These are phyloP conservation scores for Stagonosporopsis chrysanthemi DNA, from an alignment of 2,329 filamentous ascomycete species.

Conservation along the genomic window DNA sequence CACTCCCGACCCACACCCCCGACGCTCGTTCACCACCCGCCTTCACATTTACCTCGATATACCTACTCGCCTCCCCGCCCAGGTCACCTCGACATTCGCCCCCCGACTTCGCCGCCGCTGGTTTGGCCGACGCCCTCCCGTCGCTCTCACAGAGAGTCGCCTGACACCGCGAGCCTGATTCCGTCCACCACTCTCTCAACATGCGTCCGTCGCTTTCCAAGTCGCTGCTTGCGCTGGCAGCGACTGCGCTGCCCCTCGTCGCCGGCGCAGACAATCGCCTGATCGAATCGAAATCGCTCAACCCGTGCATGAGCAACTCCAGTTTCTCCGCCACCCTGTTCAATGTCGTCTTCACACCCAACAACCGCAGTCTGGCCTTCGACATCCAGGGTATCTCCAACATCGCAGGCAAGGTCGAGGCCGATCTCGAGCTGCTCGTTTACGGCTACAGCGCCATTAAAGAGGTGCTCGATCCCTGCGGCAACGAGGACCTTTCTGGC, in stretches of 20 bases:
- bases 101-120: slow-evolving; percentile 38
- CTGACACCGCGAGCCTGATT: slow-evolving; percentile 20
- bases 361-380: slow-evolving; percentile 75
- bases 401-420: slow-evolving; percentile 81
- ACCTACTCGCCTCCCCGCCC: slow-evolving; percentile 12
- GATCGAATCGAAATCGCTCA: slow-evolving; percentile 83
- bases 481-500: slow-evolving; percentile 68
- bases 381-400: slow-evolving; percentile 83
- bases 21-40: slow-evolving; percentile 36
- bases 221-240: slow-evolving; percentile 46
- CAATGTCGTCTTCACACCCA: slow-evolving; percentile 80
- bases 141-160: slow-evolving; percentile 39
- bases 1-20: slow-evolving; percentile 24
- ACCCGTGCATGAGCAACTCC: slow-evolving; percentile 82
- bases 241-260: slow-evolving; percentile 55
- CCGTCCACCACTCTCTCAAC: slow-evolving; percentile 26
- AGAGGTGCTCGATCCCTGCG: slow-evolving; percentile 77
- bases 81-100: slow-evolving; percentile 19
- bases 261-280: slow-evolving; percentile 65
- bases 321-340: slow-evolving; percentile 90
- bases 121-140: slow-evolving; percentile 40
- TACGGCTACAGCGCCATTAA: slow-evolving; percentile 81
- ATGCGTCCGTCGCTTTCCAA: slow-evolving; percentile 47
- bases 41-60: slow-evolving; percentile 14
- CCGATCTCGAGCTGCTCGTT: slow-evolving; percentile 77